phyloP scores from a whole-genome alignment of 306 rosid species.

The Trifolium repens region DNA sequence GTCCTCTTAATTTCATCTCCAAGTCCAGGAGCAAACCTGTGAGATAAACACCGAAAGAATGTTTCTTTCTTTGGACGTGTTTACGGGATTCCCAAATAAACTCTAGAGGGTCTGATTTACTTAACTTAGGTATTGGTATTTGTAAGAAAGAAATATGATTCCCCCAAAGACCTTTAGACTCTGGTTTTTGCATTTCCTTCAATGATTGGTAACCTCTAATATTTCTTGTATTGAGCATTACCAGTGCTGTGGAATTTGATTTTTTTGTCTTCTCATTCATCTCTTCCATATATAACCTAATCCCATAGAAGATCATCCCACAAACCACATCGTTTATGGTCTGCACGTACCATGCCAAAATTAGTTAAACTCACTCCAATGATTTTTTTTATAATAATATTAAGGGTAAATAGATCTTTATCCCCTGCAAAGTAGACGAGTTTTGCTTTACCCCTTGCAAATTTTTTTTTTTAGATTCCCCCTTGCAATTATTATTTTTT shows the following conservation, averaged over 20 bases:
- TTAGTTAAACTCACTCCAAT: not conserved
- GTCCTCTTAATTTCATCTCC: conserved; percentile 57
- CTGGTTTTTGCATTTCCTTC: conserved; percentile 55
- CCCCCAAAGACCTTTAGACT: conserved; percentile 56
- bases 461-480: too few species aligned
- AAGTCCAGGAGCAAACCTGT: conserved; percentile 37
- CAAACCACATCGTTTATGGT: conserved; percentile 60
- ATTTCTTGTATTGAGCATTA: conserved; percentile 62
- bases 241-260: conserved; percentile 54
- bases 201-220: conserved; percentile 49
- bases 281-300: conserved; percentile 64
- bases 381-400: too few species aligned
- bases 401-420: too few species aligned
- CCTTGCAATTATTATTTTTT: too few species aligned
- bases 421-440: too few species aligned
- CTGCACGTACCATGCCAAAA: conserved; percentile 38
- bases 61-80: conserved; percentile 53
- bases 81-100: conserved; percentile 49
- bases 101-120: conserved; percentile 52
- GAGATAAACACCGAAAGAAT: conserved; percentile 49
- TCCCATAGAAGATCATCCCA: conserved; percentile 54
- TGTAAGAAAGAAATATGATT: conserved; percentile 53
- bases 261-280: conserved; percentile 38
- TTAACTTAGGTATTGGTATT: conserved; percentile 54
- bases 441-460: too few species aligned